These are phyloP conservation scores for Anastatica hierochuntica DNA, from an alignment of 345 rosid genomes.

Conservation along the genomic window DNA sequence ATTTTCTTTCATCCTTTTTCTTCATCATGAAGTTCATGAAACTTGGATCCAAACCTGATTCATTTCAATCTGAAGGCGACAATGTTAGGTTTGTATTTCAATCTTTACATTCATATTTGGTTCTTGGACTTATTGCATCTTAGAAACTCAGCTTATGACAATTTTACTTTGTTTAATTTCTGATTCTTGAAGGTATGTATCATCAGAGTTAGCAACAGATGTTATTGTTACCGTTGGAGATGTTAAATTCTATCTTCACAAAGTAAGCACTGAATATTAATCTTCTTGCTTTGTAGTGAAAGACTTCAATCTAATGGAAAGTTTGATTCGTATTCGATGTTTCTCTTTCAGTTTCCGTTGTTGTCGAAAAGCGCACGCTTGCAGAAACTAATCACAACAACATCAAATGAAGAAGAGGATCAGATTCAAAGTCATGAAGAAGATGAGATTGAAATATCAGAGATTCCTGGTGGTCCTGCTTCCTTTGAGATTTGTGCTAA, in stretches of 20 bases:
- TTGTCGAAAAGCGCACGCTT: slow-evolving; percentile 53
- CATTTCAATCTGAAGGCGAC: slow-evolving; percentile 62
- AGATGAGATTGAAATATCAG: slow-evolving; percentile 62
- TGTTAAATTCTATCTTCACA: slow-evolving; percentile 63
- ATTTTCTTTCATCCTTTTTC: slow-evolving; percentile 1
- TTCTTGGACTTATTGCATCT: not conserved
- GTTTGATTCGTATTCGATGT: not conserved
- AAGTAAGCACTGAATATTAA: slow-evolving; percentile 31
- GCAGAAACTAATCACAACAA: slow-evolving; percentile 43
- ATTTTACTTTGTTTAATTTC: too few species aligned
- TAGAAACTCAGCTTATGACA: too few species aligned
- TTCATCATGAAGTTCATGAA: slow-evolving; percentile 77
- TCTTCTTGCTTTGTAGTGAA: not conserved
- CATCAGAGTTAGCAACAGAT: slow-evolving; percentile 68
- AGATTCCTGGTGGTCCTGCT: slow-evolving; percentile 83
- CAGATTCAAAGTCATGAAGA: slow-evolving; percentile 19
- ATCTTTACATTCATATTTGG: not conserved
- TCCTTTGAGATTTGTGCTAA: slow-evolving; percentile 88
- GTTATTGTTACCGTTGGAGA: slow-evolving; percentile 43
- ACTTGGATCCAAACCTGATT: slow-evolving; percentile 85
- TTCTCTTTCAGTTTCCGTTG: slow-evolving; percentile 47
- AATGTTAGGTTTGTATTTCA: slow-evolving; percentile 43
- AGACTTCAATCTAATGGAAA: not conserved
- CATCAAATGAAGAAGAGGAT: slow-evolving; percentile 36
- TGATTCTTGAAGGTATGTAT: slow-evolving; percentile 53